Evolutionary conservation across 768 basidiomycete genomes (phyloP), one percentile per base, ranked within the genome.

Genomic region (Pisolithus microcarpus): DNA sequence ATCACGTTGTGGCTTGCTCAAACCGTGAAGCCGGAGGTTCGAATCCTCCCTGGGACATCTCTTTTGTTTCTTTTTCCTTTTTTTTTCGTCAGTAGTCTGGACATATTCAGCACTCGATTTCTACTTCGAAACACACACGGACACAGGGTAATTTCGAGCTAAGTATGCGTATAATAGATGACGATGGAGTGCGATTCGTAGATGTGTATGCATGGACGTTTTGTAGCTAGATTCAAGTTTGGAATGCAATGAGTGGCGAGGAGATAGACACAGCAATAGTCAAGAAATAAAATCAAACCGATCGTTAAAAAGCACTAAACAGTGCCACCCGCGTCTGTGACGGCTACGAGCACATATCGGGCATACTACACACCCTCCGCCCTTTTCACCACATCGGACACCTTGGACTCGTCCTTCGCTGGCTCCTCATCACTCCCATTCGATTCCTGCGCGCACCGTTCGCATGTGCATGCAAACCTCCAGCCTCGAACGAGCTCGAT

Each of bases 401-500:
- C 68, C 56, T 65, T 72, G 21, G 80, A 81, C 56, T 76, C 77
- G 60, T 85, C 83, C 58, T 67, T 69, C 50, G 67, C 65, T n/a
- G 64, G 66, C 28, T 72, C 54, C 49, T 71, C 61, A 46, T 58
- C 56, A 13, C 52, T 50, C 28, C 64, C 56, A 16, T 65, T 62
- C 5, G 64, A 75, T 64, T 91, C 89, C 49, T 68, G 71, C 36
- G 66, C 61, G 62, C 90, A 91, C 40, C 80, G 76, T 49, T 73
- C 66, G 63, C 90, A 92, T 46, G 70, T 65, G 61, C 90, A 92
- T 10, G 85, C 80, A 63, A 91, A 90, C 51, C 76, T 74, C 90
- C 90, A 92, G 31, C 90, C 89, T 39, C 85, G 76, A 21, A 79
- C 87, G 36, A 92, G 76, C 70, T 89, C 86, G 58, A 75, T 72